These are phyloP conservation scores for Schizophyllum commune DNA, from an alignment of 1,284 basidiomycete genomes.

Conservation along the genomic window DNA sequence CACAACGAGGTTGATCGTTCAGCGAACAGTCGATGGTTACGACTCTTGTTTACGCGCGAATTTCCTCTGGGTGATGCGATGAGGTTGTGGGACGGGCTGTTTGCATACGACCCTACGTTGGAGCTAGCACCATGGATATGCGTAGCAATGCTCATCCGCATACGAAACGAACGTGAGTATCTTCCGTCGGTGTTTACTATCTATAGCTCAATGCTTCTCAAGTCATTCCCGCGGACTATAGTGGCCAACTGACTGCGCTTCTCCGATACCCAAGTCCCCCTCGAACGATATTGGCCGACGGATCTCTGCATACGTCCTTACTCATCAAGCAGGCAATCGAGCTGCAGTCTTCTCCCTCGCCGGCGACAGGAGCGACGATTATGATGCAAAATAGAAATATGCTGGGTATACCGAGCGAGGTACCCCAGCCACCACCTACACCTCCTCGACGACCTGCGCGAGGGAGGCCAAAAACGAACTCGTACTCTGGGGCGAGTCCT, in stretches of 20 bases:
- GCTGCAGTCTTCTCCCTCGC: constrained; percentile 66
- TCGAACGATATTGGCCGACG: constrained; percentile 15
- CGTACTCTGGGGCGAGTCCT: background rate
- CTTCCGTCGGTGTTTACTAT: background rate
- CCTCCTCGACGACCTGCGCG: constrained; percentile 28
- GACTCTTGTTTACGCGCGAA: constrained; percentile 86
- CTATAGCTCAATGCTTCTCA: constrained; percentile 13
- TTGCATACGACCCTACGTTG: constrained; percentile 72
- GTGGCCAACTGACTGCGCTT: constrained; percentile 71
- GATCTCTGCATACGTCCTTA: constrained; percentile 52
- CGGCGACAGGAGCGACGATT: constrained; percentile 66
- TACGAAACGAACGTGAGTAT: constrained; percentile 73
- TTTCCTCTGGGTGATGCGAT: constrained; percentile 70
- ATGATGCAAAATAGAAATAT: constrained; percentile 76
- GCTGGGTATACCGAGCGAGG: constrained; percentile 62
- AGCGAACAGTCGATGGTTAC: constrained; percentile 77
- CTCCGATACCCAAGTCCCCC: constrained; percentile 73
- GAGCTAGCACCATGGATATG: constrained; percentile 79
- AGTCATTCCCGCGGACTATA: constrained; percentile 87
- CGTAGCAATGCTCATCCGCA: constrained; percentile 87
- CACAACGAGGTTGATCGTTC: too few species aligned
- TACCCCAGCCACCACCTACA: constrained; percentile 42
- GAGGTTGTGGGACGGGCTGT: constrained; percentile 86
- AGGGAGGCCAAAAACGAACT: constrained; percentile 11
- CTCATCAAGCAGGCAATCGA: constrained; percentile 78